These are phyloP conservation scores for Aspergillus flavus DNA, from an alignment of 2,329 filamentous ascomycete genomes.

Conservation along the genomic window DNA sequence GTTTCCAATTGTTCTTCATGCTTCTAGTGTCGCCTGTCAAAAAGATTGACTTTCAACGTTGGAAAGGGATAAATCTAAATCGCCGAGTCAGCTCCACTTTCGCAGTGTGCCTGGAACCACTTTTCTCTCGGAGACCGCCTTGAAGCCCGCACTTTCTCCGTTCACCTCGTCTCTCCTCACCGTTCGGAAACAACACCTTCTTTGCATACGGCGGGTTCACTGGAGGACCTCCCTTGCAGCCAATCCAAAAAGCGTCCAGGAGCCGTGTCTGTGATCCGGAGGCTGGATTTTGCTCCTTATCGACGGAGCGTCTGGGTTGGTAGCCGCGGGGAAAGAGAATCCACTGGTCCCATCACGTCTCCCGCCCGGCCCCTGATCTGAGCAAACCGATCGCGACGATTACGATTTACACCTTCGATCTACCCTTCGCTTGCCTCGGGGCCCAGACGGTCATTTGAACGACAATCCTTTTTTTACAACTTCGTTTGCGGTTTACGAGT, in stretches of 20 bases:
- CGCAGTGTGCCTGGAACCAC: conserved; percentile 6
- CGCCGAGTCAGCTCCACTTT: not conserved
- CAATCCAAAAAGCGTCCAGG: not conserved
- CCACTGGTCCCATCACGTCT: conserved; percentile 8
- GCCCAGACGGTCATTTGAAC: not conserved
- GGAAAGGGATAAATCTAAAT: conserved; percentile 2
- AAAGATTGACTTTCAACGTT: conserved; percentile 8
- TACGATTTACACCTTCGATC: not conserved
- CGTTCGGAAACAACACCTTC: not conserved
- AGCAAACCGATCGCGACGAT: conserved; percentile 5
- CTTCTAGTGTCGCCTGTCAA: conserved; percentile 10
- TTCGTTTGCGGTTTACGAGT: conserved; percentile 10
- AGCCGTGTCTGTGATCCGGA: not conserved
- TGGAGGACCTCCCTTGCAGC: not conserved
- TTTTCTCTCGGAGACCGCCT: conserved; percentile 5
- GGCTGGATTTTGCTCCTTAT: conserved; percentile 6
- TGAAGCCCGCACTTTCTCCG: conserved; percentile 1
- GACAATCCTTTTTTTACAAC: not conserved
- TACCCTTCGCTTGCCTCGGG: not conserved
- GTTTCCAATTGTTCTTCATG: conserved; percentile 1
- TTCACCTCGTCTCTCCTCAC: not conserved
- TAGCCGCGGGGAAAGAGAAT: conserved; percentile 18
- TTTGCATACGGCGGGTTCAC: not conserved
- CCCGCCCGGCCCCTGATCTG: conserved; percentile 16
- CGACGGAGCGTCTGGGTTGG: conserved; percentile 11